A percentile compares a stretch with the other conserved stretches of the same genome.
These are phyloP conservation scores for Cystobasidium slooffiae DNA, from an alignment of 1,284 basidiomycete species.

Conservation along the genomic window DNA sequence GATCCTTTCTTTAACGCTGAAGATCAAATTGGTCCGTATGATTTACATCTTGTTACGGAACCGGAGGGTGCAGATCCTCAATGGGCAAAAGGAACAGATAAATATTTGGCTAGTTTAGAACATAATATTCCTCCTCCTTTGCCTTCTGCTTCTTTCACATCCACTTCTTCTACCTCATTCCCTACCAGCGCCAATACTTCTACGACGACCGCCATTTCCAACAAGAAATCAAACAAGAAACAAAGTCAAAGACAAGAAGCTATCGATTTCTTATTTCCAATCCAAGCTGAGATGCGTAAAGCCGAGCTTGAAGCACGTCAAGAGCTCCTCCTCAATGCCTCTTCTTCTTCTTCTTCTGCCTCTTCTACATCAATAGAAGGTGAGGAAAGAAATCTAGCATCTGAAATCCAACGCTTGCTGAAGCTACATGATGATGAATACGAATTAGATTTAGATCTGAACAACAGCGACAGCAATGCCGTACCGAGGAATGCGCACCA, in stretches of 20 bases:
- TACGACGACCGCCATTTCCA: not conserved
- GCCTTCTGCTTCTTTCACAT: constrained; percentile 9
- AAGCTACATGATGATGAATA: not conserved
- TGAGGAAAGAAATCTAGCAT: constrained; percentile 4
- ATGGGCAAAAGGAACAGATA: constrained; percentile 33
- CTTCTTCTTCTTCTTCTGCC: not conserved
- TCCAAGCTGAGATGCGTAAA: constrained; percentile 31
- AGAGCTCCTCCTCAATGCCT: not conserved
- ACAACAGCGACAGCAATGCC: not conserved
- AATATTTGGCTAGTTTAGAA: constrained; percentile 29
- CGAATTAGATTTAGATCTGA: not conserved
- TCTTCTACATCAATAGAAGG: too few species aligned
- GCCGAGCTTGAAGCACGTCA: not conserved
- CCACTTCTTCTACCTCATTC: not conserved
- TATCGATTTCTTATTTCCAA: constrained; percentile 40
- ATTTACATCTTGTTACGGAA: constrained; percentile 35
- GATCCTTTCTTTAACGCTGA: constrained; percentile 14
- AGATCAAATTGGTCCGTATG: constrained; percentile 28
- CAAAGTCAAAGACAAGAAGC: not conserved
- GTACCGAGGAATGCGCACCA: not conserved
- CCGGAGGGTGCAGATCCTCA: constrained; percentile 38
- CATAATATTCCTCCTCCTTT: constrained; percentile 26
- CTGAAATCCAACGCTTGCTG: constrained; percentile 8
- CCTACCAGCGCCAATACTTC: not conserved
- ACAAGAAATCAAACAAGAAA: constrained; percentile 11